A percentile compares a stretch with the other conserved stretches of the same genome.
Conservation (phyloP, 148 eudicot genomes). For the Amaranthus palmeri region DNA sequence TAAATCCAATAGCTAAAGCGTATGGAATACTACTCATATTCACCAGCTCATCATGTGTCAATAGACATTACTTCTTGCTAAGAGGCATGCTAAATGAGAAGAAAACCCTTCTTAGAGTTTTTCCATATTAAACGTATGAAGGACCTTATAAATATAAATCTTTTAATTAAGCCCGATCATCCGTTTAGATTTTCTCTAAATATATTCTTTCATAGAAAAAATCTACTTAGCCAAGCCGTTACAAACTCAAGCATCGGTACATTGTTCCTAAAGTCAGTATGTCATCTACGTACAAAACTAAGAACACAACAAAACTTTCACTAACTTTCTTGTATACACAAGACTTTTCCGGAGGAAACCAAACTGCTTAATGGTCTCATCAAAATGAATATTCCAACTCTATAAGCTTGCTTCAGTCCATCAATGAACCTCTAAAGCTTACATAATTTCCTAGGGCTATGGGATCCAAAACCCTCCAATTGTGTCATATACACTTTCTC, state of each 20-base stretch:
- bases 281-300: background rate
- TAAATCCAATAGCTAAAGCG: background rate
- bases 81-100: background rate
- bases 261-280: background rate
- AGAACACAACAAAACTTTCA: background rate
- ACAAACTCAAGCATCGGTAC: background rate
- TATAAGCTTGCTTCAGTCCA: background rate
- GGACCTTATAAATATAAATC: background rate
- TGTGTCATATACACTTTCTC: too few species aligned
- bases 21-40: constrained; percentile 1
- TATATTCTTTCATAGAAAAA: background rate
- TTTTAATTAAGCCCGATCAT: background rate
- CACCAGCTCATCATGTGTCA: background rate
- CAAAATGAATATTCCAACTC: background rate
- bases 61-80: background rate
- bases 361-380: too few species aligned
- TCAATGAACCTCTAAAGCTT: background rate
- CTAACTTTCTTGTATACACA: background rate
- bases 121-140: background rate
- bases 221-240: background rate
- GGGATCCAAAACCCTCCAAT: too few species aligned
- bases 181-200: background rate
- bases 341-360: background rate
- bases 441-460: too few species aligned
- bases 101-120: background rate